Percentiles rank a stretch among this genome's conserved stretches.
Conservation (phyloP, 2,329 filamentous ascomycete genomes). For the Exophiala bonariae region DNA sequence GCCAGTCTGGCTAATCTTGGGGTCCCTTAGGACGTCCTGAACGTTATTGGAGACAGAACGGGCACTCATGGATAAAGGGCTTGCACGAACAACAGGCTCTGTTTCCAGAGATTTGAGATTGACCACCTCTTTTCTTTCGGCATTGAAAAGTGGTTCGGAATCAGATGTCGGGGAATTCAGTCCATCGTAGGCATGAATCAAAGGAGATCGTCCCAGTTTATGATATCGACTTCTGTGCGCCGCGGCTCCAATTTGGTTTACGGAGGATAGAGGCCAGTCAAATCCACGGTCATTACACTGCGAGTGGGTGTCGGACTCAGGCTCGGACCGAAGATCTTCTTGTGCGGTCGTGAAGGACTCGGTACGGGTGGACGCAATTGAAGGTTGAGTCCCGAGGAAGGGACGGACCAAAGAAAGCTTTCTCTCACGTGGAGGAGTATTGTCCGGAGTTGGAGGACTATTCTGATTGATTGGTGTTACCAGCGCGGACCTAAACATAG, state of each 20-base stretch:
- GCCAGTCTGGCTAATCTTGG: no score
- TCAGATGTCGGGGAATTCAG: background rate
- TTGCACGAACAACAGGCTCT: background rate
- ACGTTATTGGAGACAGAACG: background rate
- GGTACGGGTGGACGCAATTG: slow-evolving; percentile 59
- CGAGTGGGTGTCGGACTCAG: slow-evolving; percentile 48
- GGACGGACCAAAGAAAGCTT: slow-evolving; percentile 39
- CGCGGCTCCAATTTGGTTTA: slow-evolving; percentile 4
- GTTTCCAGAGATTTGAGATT: background rate
- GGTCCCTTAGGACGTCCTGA: no score
- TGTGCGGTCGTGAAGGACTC: slow-evolving; percentile 72
- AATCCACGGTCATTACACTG: slow-evolving; percentile 16
- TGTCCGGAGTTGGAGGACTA: slow-evolving; percentile 66
- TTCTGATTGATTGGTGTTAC: slow-evolving; percentile 28
- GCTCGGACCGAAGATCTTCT: slow-evolving; percentile 64
- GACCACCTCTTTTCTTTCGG: background rate
- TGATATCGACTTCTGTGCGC: slow-evolving; percentile 14
- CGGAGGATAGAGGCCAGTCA: slow-evolving; percentile 8
- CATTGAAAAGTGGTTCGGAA: slow-evolving; percentile 18
- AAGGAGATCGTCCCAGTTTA: slow-evolving; percentile 15
- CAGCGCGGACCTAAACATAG: slow-evolving; percentile 25
- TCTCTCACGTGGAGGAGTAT: slow-evolving; percentile 64
- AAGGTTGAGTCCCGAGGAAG: slow-evolving; percentile 56
- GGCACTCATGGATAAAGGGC: slow-evolving; percentile 13
- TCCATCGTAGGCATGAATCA: slow-evolving; percentile 10